Evolutionary conservation across 116 monocot species (phyloP), one percentile per base, ranked within the genome.

Genomic region (Trichopus zeylanicus): DNA sequence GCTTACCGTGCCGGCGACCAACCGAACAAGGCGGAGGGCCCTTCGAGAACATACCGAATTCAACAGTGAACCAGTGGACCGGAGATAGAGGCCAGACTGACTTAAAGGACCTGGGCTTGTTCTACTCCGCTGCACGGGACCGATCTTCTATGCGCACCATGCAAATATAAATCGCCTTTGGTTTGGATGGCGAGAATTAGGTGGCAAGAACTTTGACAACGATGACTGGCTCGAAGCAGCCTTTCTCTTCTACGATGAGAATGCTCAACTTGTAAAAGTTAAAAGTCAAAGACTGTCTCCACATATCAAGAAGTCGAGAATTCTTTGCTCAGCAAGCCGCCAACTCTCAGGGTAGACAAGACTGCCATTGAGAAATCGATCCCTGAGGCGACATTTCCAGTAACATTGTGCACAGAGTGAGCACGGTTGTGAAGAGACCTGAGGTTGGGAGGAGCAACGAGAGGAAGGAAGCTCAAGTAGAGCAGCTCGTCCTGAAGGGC

Each of bases 81-180:
- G 79, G 84, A 0, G 61, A 73, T 31, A 23, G 21, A 0, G 5
- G 7, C 0, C 49, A 48, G 37, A 53, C 66, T 0, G 23, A 59
- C 37, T 2, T 18, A 1, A 74, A 78, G 64, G 49, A 83, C 67
- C 75, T 83, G 83, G 78, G 78, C 4, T 31, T 15, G 7, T 64
- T 75, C 67, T 71, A 78, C 64, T 60, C 78, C 1, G 70, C 83
- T 0, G 83, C 59, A 1, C 29, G 68, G 0, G 83, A 83, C 48
- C 78, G 2, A 61, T 83, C 48, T 83, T 83, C 75, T 83, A 46
- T 61, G 53, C 71, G 7, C 81, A 81, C 73, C 84, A 85, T 32
- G 22, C 73, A 16, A 85, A 85, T 37, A 26, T 85, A 33, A 80
- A 85, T 51, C 55, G 84, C 16, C 6, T 85, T 13, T 85, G 84